Conservation (phyloP, 2,329 filamentous ascomycete genomes). For the Leptographium flavum region DNA sequence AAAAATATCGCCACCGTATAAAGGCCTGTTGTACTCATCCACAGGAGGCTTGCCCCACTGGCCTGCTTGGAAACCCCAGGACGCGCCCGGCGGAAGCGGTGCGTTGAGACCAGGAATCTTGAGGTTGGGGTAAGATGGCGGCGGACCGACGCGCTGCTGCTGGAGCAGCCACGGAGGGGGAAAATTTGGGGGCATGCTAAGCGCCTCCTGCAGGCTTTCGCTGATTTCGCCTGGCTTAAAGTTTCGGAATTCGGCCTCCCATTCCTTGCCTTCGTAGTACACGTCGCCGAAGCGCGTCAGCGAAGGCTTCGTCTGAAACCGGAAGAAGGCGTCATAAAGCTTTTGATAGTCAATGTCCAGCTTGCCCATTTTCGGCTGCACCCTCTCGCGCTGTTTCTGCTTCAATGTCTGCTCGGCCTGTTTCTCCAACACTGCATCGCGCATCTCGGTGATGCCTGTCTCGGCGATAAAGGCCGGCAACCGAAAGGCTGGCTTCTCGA, state of each 20-base stretch:
- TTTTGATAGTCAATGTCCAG: conserved; percentile 98
- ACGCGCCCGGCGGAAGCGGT: conserved; percentile 73
- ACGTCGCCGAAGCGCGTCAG: conserved; percentile 92
- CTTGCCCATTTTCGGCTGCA: conserved; percentile 91
- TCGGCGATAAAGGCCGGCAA: conserved; percentile 95
- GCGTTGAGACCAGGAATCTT: conserved; percentile 92
- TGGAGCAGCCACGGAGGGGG: conserved; percentile 97
- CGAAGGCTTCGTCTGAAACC: conserved; percentile 90
- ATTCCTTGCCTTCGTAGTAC: conserved; percentile 99
- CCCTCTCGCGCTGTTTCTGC: conserved; percentile 88
- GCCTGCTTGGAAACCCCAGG: conserved; percentile 91
- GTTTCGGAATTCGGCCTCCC: conserved; percentile 86
- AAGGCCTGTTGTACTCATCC: conserved; percentile 79
- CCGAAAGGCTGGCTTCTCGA: conserved; percentile 87
- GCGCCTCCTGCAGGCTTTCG: conserved; percentile 77
- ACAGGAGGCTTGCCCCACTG: conserved; percentile 94
- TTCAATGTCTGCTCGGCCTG: conserved; percentile 84
- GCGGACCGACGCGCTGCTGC: conserved; percentile 84
- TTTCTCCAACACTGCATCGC: conserved; percentile 90
- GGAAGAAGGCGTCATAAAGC: conserved; percentile 95
- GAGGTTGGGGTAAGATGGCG: conserved; percentile 87
- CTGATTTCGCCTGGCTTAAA: conserved; percentile 81
- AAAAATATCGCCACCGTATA: conserved; percentile 92
- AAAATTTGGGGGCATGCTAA: conserved; percentile 84
- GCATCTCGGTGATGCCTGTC: conserved; percentile 95